A percentile compares a stretch with the other conserved stretches of the same genome.
Conservation (phyloP, 2,329 filamentous ascomycete species). For the Cercospora zeae-maydis region DNA sequence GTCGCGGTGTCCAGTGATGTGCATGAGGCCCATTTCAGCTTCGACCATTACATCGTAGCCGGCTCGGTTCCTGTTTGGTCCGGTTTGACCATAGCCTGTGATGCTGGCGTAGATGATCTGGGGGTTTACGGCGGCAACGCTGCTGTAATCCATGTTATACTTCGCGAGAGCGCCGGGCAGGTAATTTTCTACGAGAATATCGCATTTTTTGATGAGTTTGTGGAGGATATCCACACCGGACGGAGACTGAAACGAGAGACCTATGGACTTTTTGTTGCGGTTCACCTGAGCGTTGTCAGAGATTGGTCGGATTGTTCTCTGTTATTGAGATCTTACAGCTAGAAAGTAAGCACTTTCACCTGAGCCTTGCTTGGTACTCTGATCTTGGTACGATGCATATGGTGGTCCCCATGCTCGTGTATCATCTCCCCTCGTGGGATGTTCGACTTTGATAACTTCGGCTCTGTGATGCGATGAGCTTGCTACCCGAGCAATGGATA, state of each 20-base stretch:
- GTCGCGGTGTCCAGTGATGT: constrained; percentile 86
- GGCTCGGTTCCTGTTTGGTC: constrained; percentile 79
- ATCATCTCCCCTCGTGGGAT: constrained; percentile 86
- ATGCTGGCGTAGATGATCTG: constrained; percentile 90
- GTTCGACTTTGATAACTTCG: constrained; percentile 96
- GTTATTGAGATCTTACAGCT: constrained; percentile 55
- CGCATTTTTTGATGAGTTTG: constrained; percentile 75
- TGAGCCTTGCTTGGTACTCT: constrained; percentile 54
- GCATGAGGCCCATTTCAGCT: constrained; percentile 96
- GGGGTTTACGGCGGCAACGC: constrained; percentile 76
- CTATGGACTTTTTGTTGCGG: constrained; percentile 94
- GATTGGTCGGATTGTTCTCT: neutral
- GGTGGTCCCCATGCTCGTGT: constrained; percentile 95
- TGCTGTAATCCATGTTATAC: constrained; percentile 85
- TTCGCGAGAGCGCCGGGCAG: constrained; percentile 85
- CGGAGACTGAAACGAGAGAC: constrained; percentile 81
- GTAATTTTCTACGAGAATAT: constrained; percentile 96
- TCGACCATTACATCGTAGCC: constrained; percentile 99
- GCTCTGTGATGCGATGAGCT: constrained; percentile 55
- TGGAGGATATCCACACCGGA: constrained; percentile 84
- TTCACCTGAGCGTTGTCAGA: constrained; percentile 64
- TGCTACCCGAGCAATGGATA: constrained; percentile 28
- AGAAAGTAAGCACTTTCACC: constrained; percentile 96
- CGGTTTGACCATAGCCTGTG: constrained; percentile 94
- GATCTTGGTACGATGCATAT: constrained; percentile 70